Conservation (phyloP, 1,139 yeast species). For the Blastobotrys ciferrii region DNA sequence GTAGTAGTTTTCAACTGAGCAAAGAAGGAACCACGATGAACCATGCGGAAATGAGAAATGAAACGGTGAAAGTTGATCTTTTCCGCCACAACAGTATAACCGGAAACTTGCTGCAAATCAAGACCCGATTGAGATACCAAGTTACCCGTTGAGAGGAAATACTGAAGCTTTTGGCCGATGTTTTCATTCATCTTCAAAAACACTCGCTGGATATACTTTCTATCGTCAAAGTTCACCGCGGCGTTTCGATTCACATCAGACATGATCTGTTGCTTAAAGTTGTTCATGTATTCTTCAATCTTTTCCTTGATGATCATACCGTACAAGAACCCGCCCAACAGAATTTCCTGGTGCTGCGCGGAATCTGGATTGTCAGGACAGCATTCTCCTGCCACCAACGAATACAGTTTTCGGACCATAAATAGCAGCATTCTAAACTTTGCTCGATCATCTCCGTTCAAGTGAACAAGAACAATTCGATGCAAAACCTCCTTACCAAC, state of each 20-base stretch:
- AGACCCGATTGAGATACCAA: constrained; percentile 94
- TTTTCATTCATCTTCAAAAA: constrained; percentile 83
- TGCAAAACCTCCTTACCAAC: constrained; percentile 84
- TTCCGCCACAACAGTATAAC: constrained; percentile 98
- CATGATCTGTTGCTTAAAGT: constrained; percentile 69
- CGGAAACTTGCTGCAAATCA: constrained; percentile 96
- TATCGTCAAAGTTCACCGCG: constrained; percentile 79
- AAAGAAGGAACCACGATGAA: constrained; percentile 98
- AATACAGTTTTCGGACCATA: constrained; percentile 92
- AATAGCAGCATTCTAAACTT: constrained; percentile 84
- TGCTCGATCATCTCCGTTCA: constrained; percentile 60
- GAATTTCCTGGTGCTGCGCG: constrained; percentile 96
- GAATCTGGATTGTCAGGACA: constrained; percentile 99
- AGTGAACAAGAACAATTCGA: constrained; percentile 87
- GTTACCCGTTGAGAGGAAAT: constrained; percentile 95
- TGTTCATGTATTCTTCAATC: constrained; percentile 84
- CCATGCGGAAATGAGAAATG: constrained; percentile 97
- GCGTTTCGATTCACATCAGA: constrained; percentile 79
- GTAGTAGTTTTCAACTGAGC: constrained; percentile 97
- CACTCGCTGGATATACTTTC: constrained; percentile 78
- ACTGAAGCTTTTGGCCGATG: constrained; percentile 91
- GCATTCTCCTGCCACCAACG: constrained; percentile 96
- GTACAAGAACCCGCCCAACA: constrained; percentile 92
- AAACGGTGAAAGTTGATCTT: constrained; percentile 96
- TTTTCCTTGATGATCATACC: constrained; percentile 97